Percentiles rank a stretch among this genome's conserved stretches.
phyloP scores from a whole-genome alignment of 2,329 filamentous ascomycete genomes.

The Fusarium cyanostomum region DNA sequence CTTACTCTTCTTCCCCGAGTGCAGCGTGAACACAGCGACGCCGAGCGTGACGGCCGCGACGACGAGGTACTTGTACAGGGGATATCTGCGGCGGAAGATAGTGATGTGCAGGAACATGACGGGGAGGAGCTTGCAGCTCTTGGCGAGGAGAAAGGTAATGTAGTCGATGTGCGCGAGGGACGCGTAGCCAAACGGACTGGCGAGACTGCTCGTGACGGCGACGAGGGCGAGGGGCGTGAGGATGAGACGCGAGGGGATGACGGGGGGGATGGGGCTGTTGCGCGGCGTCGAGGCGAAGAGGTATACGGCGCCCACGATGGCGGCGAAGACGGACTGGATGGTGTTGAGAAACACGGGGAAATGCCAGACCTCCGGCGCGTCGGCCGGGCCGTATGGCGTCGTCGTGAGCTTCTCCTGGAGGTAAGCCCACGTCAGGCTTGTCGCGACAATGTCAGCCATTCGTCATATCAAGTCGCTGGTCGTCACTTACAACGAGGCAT shows the following conservation, averaged over 20 bases:
- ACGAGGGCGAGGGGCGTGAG: constrained; percentile 83
- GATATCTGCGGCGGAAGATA: constrained; percentile 87
- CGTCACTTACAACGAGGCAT: constrained; percentile 85
- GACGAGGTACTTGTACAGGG: constrained; percentile 95
- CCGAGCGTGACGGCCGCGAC: constrained; percentile 90
- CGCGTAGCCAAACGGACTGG: constrained; percentile 95
- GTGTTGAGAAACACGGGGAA: constrained; percentile 97
- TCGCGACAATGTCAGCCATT: constrained; percentile 4
- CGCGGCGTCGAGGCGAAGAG: constrained; percentile 70
- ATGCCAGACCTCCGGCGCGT: constrained; percentile 80
- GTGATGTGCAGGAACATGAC: constrained; percentile 98
- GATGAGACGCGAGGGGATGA: constrained; percentile 82
- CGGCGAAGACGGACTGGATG: constrained; percentile 90
- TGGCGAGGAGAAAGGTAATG: constrained; percentile 96
- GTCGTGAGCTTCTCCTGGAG: constrained; percentile 98
- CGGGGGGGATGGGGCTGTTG: constrained; percentile 59
- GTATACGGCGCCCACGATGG: constrained; percentile 83
- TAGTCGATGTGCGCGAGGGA: constrained; percentile 95
- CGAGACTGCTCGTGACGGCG: constrained; percentile 85
- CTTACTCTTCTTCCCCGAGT: constrained; percentile 70
- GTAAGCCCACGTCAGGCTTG: constrained; percentile 90
- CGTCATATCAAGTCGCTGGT: background rate
- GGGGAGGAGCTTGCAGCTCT: constrained; percentile 97
- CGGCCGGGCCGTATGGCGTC: constrained; percentile 77
- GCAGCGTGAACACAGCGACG: constrained; percentile 93